Conservation (phyloP, 2,329 filamentous ascomycete species). For the Pyricularia grisea region DNA sequence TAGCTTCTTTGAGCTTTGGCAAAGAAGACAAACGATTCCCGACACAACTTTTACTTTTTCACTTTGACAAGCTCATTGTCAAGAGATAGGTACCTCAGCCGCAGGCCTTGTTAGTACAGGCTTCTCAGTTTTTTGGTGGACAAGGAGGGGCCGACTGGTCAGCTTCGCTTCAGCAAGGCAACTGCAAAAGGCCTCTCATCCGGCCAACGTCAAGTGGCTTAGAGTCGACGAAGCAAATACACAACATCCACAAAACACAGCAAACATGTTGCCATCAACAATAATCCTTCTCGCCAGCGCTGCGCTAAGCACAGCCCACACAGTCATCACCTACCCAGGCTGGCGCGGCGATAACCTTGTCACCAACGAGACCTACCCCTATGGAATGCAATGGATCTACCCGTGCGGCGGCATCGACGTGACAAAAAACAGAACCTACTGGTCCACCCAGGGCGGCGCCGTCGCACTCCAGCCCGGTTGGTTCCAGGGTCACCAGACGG, state of each 20-base stretch:
- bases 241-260: conserved; percentile 1
- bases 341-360: conserved; percentile 82
- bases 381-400: conserved; percentile 93
- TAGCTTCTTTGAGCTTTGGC: background rate
- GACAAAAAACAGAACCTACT: conserved; percentile 78
- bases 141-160: background rate
- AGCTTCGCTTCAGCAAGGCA: background rate
- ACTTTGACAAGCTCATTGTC: background rate
- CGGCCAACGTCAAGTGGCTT: background rate
- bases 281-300: conserved; percentile 33
- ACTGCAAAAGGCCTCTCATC: background rate
- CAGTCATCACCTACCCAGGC: conserved; percentile 77
- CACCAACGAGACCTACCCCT: conserved; percentile 70
- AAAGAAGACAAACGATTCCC: background rate
- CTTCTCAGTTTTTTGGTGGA: background rate
- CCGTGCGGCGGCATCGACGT: conserved; percentile 79
- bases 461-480: conserved; percentile 87
- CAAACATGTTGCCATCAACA: conserved; percentile 37
- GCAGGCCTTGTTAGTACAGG: background rate
- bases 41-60: background rate
- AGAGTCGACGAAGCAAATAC: background rate
- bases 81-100: background rate
- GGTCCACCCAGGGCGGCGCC: conserved; percentile 83
- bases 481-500: conserved; percentile 81
- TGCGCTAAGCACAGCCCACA: conserved; percentile 55